These are phyloP conservation scores for Groenewaldozyma auringiensis DNA, from an alignment of 1,139 yeast genomes.

Conservation along the genomic window DNA sequence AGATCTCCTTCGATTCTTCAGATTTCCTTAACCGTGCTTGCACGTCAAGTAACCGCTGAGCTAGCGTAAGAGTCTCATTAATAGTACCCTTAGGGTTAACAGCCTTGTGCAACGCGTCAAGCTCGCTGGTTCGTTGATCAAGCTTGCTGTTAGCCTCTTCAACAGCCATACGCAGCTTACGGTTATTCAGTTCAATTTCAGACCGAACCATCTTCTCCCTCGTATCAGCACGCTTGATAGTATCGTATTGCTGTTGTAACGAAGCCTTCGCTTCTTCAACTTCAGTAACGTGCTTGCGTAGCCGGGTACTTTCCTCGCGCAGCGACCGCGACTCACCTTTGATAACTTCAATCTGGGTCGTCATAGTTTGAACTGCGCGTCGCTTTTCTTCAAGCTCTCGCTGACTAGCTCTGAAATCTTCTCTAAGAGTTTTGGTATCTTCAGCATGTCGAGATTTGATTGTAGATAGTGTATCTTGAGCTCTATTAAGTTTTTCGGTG, in stretches of 20 bases:
- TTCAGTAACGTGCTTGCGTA: conserved; percentile 22
- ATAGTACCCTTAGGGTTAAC: conserved; percentile 20
- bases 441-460: conserved; percentile 9
- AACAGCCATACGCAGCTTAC: conserved; percentile 23
- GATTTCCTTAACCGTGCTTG: conserved; percentile 25
- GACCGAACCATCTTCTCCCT: conserved; percentile 24
- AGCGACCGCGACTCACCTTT: conserved; percentile 73
- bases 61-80: conserved; percentile 24
- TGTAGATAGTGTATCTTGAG: background rate
- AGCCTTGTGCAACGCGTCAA: conserved; percentile 24
- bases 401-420: conserved; percentile 32
- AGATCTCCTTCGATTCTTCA: conserved; percentile 24
- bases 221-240: conserved; percentile 19
- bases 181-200: conserved; percentile 24
- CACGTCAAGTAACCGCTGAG: conserved; percentile 23
- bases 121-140: conserved; percentile 22
- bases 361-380: conserved; percentile 19
- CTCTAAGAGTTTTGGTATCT: conserved; percentile 34
- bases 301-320: conserved; percentile 25
- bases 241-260: conserved; percentile 21
- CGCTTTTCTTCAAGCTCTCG: conserved; percentile 24
- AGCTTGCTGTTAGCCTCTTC: conserved; percentile 23
- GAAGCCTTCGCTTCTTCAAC: conserved; percentile 20
- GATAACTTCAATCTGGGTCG: conserved; percentile 49
- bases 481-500: background rate